These are phyloP conservation scores for Infundibulicybe gibba DNA, from an alignment of 768 basidiomycete genomes.

Conservation along the genomic window DNA sequence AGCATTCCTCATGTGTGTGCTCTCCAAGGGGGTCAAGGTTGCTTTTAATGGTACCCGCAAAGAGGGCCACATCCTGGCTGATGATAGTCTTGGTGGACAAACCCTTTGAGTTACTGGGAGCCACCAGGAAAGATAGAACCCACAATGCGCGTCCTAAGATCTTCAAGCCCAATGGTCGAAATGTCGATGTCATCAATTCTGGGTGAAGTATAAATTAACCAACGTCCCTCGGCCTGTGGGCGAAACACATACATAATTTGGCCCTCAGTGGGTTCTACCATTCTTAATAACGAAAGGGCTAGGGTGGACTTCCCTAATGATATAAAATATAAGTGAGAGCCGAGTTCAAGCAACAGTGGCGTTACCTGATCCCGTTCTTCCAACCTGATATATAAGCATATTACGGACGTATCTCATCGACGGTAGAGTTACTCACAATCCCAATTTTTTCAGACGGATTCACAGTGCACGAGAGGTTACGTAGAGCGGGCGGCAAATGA, in stretches of 20 bases:
- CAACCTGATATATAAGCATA: constrained; percentile 38
- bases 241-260: constrained; percentile 46
- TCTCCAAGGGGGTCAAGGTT: constrained; percentile 69
- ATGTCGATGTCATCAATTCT: constrained; percentile 75
- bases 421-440: constrained; percentile 38
- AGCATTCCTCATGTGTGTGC: constrained; percentile 56
- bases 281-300: constrained; percentile 55
- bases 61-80: constrained; percentile 73
- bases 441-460: constrained; percentile 66
- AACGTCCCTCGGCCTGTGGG: neutral
- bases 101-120: neutral
- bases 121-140: constrained; percentile 9
- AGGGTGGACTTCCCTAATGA: constrained; percentile 52
- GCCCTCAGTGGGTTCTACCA: constrained; percentile 57
- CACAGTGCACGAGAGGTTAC: constrained; percentile 54
- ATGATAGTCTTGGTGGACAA: constrained; percentile 53
- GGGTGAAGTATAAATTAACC: neutral
- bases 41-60: constrained; percentile 67
- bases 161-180: constrained; percentile 62
- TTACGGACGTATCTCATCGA: neutral
- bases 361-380: constrained; percentile 63
- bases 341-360: constrained; percentile 1
- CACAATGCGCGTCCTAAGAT: constrained; percentile 60
- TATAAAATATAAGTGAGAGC: neutral
- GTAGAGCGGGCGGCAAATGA: constrained; percentile 56